Evolutionary conservation across 2,329 filamentous ascomycete species (phyloP).

Genomic region (Colletotrichum sp.): DNA sequence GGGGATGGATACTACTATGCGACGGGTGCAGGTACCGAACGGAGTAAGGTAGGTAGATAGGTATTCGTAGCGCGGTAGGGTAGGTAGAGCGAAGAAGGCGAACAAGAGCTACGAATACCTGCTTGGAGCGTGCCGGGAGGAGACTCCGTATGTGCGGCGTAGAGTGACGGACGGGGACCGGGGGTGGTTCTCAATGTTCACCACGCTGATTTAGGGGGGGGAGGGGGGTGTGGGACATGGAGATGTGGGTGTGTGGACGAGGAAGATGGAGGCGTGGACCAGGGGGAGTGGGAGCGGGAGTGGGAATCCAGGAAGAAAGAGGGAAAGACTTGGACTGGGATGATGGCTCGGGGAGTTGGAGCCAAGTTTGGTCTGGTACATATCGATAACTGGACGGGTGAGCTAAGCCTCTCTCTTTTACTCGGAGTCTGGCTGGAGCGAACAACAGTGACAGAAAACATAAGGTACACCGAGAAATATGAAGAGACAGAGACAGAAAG

Average conservation of each 20-base stretch:
- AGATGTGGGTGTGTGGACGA: neutral
- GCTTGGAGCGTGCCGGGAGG: neutral
- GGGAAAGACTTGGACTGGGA: neutral
- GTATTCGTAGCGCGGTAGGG: neutral
- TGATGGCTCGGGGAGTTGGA: neutral
- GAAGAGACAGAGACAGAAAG: neutral
- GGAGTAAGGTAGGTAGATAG: neutral
- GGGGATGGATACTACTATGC: neutral
- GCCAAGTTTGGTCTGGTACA: neutral
- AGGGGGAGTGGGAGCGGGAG: neutral
- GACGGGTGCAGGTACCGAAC: neutral
- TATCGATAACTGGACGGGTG: neutral
- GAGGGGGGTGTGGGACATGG: neutral
- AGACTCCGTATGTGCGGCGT: neutral
- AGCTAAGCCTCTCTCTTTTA: neutral
- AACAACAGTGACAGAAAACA: neutral
- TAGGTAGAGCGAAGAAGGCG: neutral
- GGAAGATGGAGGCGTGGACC: neutral
- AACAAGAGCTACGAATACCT: neutral
- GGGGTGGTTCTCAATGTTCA: neutral
- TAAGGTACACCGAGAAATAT: neutral
- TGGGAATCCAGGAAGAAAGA: neutral
- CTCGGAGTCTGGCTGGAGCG: neutral
- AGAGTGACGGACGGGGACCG: slow-evolving; percentile 3
- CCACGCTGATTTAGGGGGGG: neutral